A percentile compares a stretch with the other conserved stretches of the same genome.
Evolutionary conservation across 1,284 basidiomycete genomes (phyloP).

Genomic region (Marasmius sp.): DNA sequence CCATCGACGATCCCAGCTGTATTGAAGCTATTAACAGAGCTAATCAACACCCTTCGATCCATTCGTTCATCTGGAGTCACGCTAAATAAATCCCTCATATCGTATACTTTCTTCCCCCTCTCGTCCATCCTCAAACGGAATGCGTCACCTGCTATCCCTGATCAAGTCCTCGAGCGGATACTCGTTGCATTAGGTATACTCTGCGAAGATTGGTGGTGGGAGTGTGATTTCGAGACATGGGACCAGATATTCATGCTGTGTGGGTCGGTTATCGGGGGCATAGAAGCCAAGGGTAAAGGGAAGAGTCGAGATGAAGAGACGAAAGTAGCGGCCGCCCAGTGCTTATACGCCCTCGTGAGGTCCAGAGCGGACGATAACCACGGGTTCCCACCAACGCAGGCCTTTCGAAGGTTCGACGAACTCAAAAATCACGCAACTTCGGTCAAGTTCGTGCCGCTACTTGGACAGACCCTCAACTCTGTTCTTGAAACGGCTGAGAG

Average conservation of each 20-base stretch:
- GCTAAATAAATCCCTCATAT: constrained; percentile 66
- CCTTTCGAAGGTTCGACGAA: constrained; percentile 38
- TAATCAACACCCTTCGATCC: constrained; percentile 48
- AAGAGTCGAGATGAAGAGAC: constrained; percentile 76
- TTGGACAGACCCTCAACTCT: constrained; percentile 81
- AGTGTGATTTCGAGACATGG: constrained; percentile 65
- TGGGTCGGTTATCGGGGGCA: constrained; percentile 64
- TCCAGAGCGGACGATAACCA: constrained; percentile 24
- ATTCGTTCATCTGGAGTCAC: constrained; percentile 35
- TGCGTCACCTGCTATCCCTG: constrained; percentile 63
- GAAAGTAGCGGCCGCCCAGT: constrained; percentile 60
- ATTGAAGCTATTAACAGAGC: constrained; percentile 50
- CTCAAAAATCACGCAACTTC: constrained; percentile 48
- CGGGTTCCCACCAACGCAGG: constrained; percentile 17
- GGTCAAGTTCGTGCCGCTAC: constrained; percentile 65
- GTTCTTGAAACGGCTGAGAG: constrained; percentile 61
- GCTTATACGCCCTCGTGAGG: constrained; percentile 58
- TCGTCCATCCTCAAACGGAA: constrained; percentile 81
- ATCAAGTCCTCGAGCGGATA: constrained; percentile 76
- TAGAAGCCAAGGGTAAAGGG: constrained; percentile 58
- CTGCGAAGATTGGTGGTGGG: constrained; percentile 79
- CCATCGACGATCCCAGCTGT: constrained; percentile 52
- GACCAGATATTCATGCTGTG: constrained; percentile 84
- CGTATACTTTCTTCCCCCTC: constrained; percentile 86
- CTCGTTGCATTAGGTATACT: constrained; percentile 62